Evolutionary conservation across 2,329 filamentous ascomycete genomes (phyloP).

Genomic region (Colletotrichum higginsianum): DNA sequence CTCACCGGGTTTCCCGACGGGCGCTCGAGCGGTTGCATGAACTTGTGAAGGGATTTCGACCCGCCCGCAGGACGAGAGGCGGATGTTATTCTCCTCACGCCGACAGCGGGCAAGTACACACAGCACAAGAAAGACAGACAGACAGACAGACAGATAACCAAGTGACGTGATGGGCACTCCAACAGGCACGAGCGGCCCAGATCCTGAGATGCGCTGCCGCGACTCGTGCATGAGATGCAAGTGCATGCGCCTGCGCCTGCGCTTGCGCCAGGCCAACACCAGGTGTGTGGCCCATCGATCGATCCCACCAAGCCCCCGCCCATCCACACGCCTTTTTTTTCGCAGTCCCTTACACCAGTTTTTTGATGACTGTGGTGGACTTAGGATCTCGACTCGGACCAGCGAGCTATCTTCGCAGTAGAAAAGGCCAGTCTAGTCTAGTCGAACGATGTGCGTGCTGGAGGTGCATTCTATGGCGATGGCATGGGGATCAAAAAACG

Average conservation of each 20-base stretch:
- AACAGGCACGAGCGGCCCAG: not conserved
- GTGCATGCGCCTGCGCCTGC: slow-evolving; percentile 30
- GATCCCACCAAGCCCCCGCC: slow-evolving; percentile 1
- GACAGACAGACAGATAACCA: not conserved
- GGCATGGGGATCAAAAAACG: not conserved
- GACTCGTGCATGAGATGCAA: slow-evolving; percentile 36
- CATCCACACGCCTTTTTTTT: slow-evolving; percentile 1
- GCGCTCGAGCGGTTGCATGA: slow-evolving; percentile 14
- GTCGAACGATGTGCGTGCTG: slow-evolving; percentile 23
- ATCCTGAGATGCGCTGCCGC: slow-evolving; percentile 13
- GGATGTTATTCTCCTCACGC: not conserved
- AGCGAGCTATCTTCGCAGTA: slow-evolving; percentile 12
- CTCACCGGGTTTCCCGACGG: slow-evolving; percentile 12
- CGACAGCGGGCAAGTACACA: not conserved
- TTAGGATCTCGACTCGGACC: slow-evolving; percentile 17
- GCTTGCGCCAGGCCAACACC: slow-evolving; percentile 21
- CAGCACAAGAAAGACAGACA: not conserved
- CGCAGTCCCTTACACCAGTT: not conserved
- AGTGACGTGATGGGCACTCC: not conserved
- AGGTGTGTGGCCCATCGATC: slow-evolving; percentile 11
- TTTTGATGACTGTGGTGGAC: slow-evolving; percentile 4
- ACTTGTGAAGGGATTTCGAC: slow-evolving; percentile 5
- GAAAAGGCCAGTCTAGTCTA: not conserved
- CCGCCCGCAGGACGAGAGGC: slow-evolving; percentile 8
- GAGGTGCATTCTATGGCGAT: slow-evolving; percentile 7